Evolutionary conservation across 345 rosid genomes (phyloP), one percentile per base, ranked within the genome.

Genomic region (Hypericum perforatum): DNA sequence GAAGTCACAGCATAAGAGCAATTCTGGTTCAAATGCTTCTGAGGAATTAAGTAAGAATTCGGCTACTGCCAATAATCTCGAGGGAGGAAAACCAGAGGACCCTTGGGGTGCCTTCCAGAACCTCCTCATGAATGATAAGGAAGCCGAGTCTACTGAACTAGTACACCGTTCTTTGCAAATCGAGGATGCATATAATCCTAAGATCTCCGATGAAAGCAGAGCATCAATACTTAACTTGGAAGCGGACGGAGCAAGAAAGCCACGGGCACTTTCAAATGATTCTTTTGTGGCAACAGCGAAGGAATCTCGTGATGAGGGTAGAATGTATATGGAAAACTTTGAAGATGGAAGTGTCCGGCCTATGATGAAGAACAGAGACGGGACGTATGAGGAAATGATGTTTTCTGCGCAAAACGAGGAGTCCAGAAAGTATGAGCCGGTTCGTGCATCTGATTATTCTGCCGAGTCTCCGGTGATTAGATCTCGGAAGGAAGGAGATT

Each of bases 91-190:
- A 7, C 67, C 73, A 63, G 76, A 74, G 52, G 81, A 76, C 53
- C 72, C 69, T 45, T 92, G 98, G 98, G 81, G 76, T 73, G 76
- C 94, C 58, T 92, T 92, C 66, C 94, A 92, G 63, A 85, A 57
- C 71, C 88, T 92, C 58, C 85, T 92, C 44, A 44, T 88, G 74
- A 74, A 74, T 52, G 92, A 82, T 32, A 74, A 70, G 52, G 79
- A 78, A 66, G 45, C 66, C 9, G 77, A 73, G 44, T 46, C 76
- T 60, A 48, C 51, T 53, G 72, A 55, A 42, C n/a, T 36, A 37
- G 79, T 71, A 59, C 64, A 54, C 22, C 69, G 54, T 8, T 52
- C 71, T 57, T 54, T 61, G 8, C 56, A 22, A n/a, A 36, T 49
- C 39, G 66, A 71, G 59, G 79, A 67, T 45, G 75, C 81, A 37